These are phyloP conservation scores for Hirschioporus abietinus DNA, from an alignment of 768 basidiomycete species.

Conservation along the genomic window DNA sequence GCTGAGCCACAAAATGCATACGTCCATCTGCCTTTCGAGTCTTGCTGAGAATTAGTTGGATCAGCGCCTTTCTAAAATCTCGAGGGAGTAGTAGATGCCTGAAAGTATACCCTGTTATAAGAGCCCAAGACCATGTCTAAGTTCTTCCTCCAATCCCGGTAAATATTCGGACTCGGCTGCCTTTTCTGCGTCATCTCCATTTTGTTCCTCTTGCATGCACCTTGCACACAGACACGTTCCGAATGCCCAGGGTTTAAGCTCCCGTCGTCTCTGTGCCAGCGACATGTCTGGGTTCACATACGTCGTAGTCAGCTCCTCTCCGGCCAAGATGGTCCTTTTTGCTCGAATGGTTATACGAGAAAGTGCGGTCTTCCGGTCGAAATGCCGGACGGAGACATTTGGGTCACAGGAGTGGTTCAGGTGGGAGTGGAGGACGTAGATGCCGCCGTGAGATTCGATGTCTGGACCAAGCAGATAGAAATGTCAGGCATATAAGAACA, in stretches of 20 bases:
- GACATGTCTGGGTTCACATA: constrained; percentile 68
- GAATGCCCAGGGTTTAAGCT: constrained; percentile 71
- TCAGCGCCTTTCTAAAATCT: no score
- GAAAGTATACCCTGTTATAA: neutral
- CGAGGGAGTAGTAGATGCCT: neutral
- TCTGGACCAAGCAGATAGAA: constrained; percentile 34
- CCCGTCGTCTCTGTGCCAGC: constrained; percentile 40
- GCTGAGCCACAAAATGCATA: no score
- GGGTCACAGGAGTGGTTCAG: constrained; percentile 83
- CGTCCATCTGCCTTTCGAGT: no score
- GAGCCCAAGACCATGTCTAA: constrained; percentile 16
- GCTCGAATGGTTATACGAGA: constrained; percentile 75
- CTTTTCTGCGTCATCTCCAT: constrained; percentile 13
- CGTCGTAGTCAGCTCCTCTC: constrained; percentile 72
- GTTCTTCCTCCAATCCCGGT: constrained; percentile 14
- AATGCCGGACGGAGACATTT: constrained; percentile 72
- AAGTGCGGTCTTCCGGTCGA: constrained; percentile 63
- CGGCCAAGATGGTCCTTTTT: constrained; percentile 51
- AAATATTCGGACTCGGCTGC: constrained; percentile 5
- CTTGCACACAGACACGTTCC: constrained; percentile 61
- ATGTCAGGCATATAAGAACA: neutral
- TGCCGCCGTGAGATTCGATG: constrained; percentile 79
- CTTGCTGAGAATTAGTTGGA: no score
- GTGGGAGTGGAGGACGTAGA: constrained; percentile 83
- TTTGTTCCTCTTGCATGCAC: constrained; percentile 56